A percentile compares a stretch with the other conserved stretches of the same genome.
These are phyloP conservation scores for Xylariomycetidae sp. DNA, from an alignment of 2,329 filamentous ascomycete species.

Conservation along the genomic window DNA sequence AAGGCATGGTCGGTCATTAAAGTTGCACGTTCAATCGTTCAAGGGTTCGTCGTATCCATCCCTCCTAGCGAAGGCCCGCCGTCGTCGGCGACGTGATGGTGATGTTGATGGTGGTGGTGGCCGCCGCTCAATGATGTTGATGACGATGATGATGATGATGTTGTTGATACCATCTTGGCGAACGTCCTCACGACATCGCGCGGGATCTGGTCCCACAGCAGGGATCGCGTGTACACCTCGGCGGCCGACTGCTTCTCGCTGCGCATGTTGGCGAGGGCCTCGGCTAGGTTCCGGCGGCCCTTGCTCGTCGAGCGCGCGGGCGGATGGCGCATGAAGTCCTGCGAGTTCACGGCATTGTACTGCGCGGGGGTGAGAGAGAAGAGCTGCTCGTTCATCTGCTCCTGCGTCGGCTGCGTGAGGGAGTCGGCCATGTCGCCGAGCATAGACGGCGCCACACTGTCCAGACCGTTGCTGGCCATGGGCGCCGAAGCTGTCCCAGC, in stretches of 20 bases:
- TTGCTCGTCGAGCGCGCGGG: slow-evolving; percentile 53
- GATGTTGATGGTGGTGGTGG: slow-evolving; percentile 2
- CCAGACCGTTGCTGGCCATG: slow-evolving; percentile 40
- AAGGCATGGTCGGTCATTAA: too few relatives aligned
- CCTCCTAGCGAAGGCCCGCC: neutral
- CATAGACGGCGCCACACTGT: slow-evolving; percentile 51
- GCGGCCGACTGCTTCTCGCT: slow-evolving; percentile 69
- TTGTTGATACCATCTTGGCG: slow-evolving; percentile 82
- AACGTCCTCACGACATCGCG: slow-evolving; percentile 89
- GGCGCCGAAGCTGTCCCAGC: slow-evolving; percentile 33
- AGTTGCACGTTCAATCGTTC: too few relatives aligned
- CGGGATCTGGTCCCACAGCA: slow-evolving; percentile 93
- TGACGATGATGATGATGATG: slow-evolving; percentile 19
- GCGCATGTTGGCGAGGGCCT: slow-evolving; percentile 77
- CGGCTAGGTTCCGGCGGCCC: slow-evolving; percentile 70
- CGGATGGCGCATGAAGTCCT: slow-evolving; percentile 62
- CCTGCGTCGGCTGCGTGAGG: slow-evolving; percentile 70
- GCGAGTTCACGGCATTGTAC: slow-evolving; percentile 78
- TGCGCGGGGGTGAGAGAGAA: slow-evolving; percentile 83
- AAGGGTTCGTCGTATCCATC: too few relatives aligned
- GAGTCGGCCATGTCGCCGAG: slow-evolving; percentile 64
- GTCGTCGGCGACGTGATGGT: slow-evolving; percentile 2
- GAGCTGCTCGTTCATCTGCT: slow-evolving; percentile 82
- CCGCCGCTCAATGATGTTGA: slow-evolving; percentile 3
- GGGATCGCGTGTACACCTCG: slow-evolving; percentile 86